These are phyloP conservation scores for Phytopythium ostracodes DNA, from an alignment of 352 stramenopile species.

Conservation along the genomic window DNA sequence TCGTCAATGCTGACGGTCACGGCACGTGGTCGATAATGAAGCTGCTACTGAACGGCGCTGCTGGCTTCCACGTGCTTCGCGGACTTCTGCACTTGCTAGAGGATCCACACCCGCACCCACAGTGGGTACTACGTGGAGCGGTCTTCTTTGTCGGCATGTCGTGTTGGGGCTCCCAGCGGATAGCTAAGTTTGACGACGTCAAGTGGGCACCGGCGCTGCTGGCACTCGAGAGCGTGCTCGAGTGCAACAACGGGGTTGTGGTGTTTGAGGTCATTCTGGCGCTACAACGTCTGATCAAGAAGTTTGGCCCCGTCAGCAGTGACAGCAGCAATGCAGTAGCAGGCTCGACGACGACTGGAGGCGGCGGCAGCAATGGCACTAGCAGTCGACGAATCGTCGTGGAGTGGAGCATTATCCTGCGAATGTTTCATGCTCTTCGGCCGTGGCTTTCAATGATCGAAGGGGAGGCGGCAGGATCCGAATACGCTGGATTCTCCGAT, in stretches of 20 bases:
- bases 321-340: background rate
- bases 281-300: constrained; percentile 83
- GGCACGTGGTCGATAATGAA: constrained; percentile 85
- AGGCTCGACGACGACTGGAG: background rate
- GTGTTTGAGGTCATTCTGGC: constrained; percentile 88
- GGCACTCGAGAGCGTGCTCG: constrained; percentile 52
- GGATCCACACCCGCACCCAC: constrained; percentile 43
- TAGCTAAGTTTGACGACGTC: constrained; percentile 67
- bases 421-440: constrained; percentile 59
- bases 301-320: constrained; percentile 51
- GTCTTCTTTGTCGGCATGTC: constrained; percentile 90
- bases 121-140: constrained; percentile 73
- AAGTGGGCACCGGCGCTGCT: constrained; percentile 71
- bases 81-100: constrained; percentile 74
- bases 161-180: constrained; percentile 81
- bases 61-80: constrained; percentile 64
- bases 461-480: constrained; percentile 13
- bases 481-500: background rate
- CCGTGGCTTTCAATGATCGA: constrained; percentile 65
- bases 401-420: constrained; percentile 85
- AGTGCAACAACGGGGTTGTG: constrained; percentile 72
- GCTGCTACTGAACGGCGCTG: constrained; percentile 54
- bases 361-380: constrained; percentile 9
- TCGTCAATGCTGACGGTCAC: constrained; percentile 81
- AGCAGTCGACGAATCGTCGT: constrained; percentile 34